Conservation (phyloP, 495 filamentous ascomycete genomes). For the Penicillium herquei region DNA sequence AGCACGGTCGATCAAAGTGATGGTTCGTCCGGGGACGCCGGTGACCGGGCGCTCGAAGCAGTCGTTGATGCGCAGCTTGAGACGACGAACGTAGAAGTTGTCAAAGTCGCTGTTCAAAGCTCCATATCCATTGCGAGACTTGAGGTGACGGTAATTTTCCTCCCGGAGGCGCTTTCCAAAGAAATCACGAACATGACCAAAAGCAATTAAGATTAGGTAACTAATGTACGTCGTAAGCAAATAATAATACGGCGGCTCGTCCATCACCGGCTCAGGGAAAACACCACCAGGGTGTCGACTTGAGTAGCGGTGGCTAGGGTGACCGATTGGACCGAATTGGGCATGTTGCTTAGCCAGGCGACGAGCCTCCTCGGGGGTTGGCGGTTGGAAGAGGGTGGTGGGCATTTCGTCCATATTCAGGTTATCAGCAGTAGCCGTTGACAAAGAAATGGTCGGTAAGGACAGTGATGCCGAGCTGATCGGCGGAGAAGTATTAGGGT, state of each 20-base stretch:
- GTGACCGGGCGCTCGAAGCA: constrained; percentile 91
- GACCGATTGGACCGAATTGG: constrained; percentile 85
- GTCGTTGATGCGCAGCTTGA: constrained; percentile 94
- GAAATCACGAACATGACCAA: constrained; percentile 94
- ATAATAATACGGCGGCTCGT: constrained; percentile 96
- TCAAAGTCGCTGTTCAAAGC: constrained; percentile 98
- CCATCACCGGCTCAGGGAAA: constrained; percentile 80
- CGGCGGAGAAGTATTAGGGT: constrained; percentile 56
- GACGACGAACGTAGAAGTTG: constrained; percentile 90
- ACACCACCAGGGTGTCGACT: constrained; percentile 77
- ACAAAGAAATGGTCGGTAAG: constrained; percentile 88
- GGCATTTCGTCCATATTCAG: constrained; percentile 68
- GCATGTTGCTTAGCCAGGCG: constrained; percentile 76
- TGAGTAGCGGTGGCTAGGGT: constrained; percentile 77
- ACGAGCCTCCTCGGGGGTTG: constrained; percentile 79
- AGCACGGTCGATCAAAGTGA: constrained; percentile 83
- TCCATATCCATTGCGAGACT: constrained; percentile 82
- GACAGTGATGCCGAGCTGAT: constrained; percentile 73
- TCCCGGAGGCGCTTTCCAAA: constrained; percentile 94
- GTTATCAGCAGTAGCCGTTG: constrained; percentile 80
- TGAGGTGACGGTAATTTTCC: constrained; percentile 79
- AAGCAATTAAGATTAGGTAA: constrained; percentile 92
- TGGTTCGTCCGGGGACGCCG: constrained; percentile 90
- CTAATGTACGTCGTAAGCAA: constrained; percentile 96
- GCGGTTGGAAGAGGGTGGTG: constrained; percentile 86